phyloP scores from a whole-genome alignment of 805 yeast genomes.

The Cyberlindnera subsufficiens region DNA sequence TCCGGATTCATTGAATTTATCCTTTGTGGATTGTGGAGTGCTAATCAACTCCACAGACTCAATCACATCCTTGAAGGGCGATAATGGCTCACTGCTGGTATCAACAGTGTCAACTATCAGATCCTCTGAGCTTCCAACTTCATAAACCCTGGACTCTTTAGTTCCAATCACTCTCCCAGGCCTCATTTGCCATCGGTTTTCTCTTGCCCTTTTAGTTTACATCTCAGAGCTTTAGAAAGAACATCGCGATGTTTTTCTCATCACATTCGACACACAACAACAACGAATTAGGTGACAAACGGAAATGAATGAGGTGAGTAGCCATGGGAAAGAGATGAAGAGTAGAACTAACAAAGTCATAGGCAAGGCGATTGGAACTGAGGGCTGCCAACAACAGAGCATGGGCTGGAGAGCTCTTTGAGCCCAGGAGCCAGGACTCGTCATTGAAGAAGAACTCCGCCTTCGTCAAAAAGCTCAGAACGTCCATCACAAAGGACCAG shows the following conservation, averaged over 20 bases:
- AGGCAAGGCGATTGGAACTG: slow-evolving; percentile 7
- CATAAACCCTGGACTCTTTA: background rate
- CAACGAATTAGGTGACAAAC: background rate
- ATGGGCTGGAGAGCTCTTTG: slow-evolving; percentile 16
- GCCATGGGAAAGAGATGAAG: background rate
- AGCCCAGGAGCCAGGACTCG: slow-evolving; percentile 44
- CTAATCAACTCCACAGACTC: slow-evolving; percentile 7
- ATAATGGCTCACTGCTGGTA: background rate
- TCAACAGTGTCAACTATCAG: background rate
- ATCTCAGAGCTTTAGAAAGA: background rate
- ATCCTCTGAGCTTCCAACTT: background rate
- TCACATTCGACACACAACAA: background rate
- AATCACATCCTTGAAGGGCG: slow-evolving; percentile 6
- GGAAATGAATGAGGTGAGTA: slow-evolving; percentile 9
- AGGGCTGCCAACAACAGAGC: slow-evolving; percentile 12
- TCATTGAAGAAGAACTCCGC: slow-evolving; percentile 80
- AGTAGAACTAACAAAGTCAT: background rate
- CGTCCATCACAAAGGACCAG: slow-evolving; percentile 49
- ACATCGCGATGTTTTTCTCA: no score
- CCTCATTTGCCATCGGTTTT: background rate
- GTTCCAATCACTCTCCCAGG: background rate
- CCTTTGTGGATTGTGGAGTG: background rate
- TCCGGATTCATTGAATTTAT: background rate
- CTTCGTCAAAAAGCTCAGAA: slow-evolving; percentile 64
- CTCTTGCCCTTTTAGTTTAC: background rate